These are phyloP conservation scores for Phyllosticta citrichinensis DNA, from an alignment of 2,329 filamentous ascomycete species.

Conservation along the genomic window DNA sequence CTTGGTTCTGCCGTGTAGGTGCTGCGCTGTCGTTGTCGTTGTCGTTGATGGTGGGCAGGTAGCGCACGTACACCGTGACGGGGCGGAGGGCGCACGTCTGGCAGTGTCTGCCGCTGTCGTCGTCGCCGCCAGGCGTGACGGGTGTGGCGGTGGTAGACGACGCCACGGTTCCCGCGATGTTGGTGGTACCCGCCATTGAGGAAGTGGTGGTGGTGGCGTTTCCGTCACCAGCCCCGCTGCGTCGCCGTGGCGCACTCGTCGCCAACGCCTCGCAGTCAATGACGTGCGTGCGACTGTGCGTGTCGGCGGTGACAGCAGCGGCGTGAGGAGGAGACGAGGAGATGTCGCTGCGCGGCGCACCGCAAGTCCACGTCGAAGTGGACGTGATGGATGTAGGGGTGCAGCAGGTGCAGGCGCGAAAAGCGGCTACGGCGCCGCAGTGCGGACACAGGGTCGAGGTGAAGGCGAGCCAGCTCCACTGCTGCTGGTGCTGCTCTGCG, in stretches of 20 bases:
- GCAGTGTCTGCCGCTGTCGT: slow-evolving; percentile 14
- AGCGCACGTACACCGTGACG: slow-evolving; percentile 23
- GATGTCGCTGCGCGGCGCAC: not conserved
- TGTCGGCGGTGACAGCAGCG: not conserved
- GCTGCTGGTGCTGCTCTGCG: not conserved
- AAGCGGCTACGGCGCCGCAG: slow-evolving; percentile 21
- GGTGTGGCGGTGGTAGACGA: not conserved
- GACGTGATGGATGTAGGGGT: not conserved
- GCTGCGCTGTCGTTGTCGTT: not conserved
- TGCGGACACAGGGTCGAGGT: slow-evolving; percentile 28
- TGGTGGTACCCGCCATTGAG: no score
- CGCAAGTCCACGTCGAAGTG: not conserved
- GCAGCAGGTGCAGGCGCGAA: slow-evolving; percentile 18
- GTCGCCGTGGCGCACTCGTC: not conserved
- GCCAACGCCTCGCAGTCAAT: not conserved
- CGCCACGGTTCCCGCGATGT: no score
- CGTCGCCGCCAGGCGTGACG: not conserved
- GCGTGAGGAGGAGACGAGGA: not conserved
- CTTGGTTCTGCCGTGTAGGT: not conserved
- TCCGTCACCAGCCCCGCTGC: not conserved
- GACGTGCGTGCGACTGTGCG: not conserved
- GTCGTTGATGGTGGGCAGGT: not conserved
- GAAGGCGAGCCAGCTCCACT: not conserved
- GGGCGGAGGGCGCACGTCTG: slow-evolving; percentile 20
- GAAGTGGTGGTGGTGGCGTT: not conserved